Evolutionary conservation across 805 yeast species (phyloP).

Genomic region (Brettanomyces anomalus): DNA sequence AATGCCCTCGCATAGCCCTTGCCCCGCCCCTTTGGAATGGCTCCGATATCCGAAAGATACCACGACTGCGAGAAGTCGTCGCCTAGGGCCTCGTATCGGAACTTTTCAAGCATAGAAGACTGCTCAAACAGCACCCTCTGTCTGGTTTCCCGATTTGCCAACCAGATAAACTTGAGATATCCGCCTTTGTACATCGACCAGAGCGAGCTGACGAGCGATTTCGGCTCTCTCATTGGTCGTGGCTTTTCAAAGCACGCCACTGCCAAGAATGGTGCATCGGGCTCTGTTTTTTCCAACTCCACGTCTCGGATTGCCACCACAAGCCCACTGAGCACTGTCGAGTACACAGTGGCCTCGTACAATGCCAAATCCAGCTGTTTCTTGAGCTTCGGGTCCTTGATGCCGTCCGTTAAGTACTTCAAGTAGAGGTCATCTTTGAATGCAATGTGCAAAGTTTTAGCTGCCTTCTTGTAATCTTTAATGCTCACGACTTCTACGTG

Average conservation of each 20-base stretch:
- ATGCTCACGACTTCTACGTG: constrained; percentile 25
- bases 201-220: constrained; percentile 24
- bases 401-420: constrained; percentile 38
- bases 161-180: constrained; percentile 25
- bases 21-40: constrained; percentile 49
- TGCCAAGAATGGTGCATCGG: constrained; percentile 39
- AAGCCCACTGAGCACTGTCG: constrained; percentile 40
- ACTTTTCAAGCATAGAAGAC: constrained; percentile 35
- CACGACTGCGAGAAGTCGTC: constrained; percentile 34
- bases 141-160: constrained; percentile 34
- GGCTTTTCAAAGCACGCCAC: constrained; percentile 41
- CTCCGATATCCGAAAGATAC: constrained; percentile 54
- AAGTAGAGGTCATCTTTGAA: constrained; percentile 48
- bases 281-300: constrained; percentile 32
- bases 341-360: constrained; percentile 45
- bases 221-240: constrained; percentile 8
- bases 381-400: constrained; percentile 26
- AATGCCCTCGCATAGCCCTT: constrained; percentile 47
- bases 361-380: constrained; percentile 37
- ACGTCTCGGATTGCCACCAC: constrained; percentile 42
- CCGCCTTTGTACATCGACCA: constrained; percentile 28
- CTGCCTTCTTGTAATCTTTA: constrained; percentile 45
- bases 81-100: constrained; percentile 35
- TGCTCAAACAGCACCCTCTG: constrained; percentile 43
- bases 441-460: constrained; percentile 42